A percentile compares a stretch with the other conserved stretches of the same genome.
Evolutionary conservation across 2,329 filamentous ascomycete genomes (phyloP).

Genomic region (Sporothrix globosa): DNA sequence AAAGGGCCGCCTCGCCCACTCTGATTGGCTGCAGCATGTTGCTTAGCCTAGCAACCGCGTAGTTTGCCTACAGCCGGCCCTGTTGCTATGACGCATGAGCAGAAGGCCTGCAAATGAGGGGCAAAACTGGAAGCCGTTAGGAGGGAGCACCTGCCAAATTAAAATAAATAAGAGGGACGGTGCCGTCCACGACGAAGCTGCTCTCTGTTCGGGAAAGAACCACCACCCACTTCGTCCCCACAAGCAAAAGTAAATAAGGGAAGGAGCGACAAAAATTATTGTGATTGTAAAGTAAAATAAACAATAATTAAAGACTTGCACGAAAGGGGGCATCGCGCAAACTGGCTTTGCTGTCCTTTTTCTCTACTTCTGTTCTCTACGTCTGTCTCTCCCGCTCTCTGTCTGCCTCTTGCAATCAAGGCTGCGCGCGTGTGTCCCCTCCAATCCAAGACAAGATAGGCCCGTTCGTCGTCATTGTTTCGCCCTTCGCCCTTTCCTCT

Average conservation of each 20-base stretch:
- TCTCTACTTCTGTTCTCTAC: not conserved
- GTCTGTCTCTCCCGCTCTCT: not conserved
- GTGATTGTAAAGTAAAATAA: constrained; percentile 30
- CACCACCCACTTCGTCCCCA: constrained; percentile 18
- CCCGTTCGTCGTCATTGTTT: constrained; percentile 14
- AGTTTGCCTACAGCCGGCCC: constrained; percentile 1
- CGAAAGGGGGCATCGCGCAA: constrained; percentile 18
- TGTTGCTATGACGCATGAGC: constrained; percentile 31
- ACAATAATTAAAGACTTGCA: constrained; percentile 17
- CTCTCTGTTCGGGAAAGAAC: not conserved
- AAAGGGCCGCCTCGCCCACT: not conserved
- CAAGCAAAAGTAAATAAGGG: constrained; percentile 16
- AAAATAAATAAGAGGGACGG: constrained; percentile 28
- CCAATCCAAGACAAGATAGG: constrained; percentile 15
- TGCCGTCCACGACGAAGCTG: not conserved
- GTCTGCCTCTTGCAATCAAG: not conserved
- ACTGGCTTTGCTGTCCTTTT: constrained; percentile 21
- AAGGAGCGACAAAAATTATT: constrained; percentile 6
- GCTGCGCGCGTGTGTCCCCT: constrained; percentile 8
- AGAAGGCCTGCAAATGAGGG: constrained; percentile 16
- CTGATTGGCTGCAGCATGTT: constrained; percentile 12
- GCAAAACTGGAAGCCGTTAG: constrained; percentile 6
- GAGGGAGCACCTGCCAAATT: constrained; percentile 21
- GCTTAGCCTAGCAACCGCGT: constrained; percentile 26
- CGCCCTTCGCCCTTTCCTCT: constrained; percentile 13